Evolutionary conservation across 1,284 basidiomycete species (phyloP).

Genomic region (Exobasidium cylindrosporum): DNA sequence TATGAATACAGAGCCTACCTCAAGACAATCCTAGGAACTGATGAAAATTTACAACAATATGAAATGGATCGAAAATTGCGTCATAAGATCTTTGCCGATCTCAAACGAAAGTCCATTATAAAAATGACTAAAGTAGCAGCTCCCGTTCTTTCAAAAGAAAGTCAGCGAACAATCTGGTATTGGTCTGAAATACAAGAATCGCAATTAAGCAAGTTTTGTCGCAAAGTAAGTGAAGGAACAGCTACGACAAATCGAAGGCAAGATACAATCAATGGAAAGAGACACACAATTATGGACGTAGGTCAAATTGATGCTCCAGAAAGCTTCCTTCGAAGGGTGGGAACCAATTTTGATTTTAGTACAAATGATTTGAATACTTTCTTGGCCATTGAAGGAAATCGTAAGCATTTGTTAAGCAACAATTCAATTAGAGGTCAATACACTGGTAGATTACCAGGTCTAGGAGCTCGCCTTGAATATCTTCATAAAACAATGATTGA

Average conservation of each 20-base stretch:
- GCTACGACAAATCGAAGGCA: not conserved
- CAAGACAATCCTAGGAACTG: not conserved
- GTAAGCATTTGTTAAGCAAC: not conserved
- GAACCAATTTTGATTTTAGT: not conserved
- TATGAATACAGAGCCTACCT: not conserved
- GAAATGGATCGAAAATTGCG: conserved; percentile 1
- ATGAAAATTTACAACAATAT: not conserved
- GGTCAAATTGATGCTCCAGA: not conserved
- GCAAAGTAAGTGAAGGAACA: not conserved
- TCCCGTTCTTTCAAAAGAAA: not conserved
- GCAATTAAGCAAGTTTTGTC: not conserved
- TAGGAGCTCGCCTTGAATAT: not conserved
- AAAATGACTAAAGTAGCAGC: not conserved
- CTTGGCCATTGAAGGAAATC: not conserved
- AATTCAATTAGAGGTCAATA: not conserved
- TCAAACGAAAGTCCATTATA: not conserved
- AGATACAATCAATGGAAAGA: not conserved
- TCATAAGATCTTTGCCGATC: not conserved
- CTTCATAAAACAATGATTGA: not conserved
- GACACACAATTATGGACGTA: not conserved
- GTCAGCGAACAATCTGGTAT: not conserved
- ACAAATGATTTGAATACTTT: not conserved
- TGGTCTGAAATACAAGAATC: not conserved
- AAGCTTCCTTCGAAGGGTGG: not conserved
- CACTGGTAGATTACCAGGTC: not conserved